Evolutionary conservation across 257 asterid genomes (phyloP).

Genomic region (Knoxia roxburghii): DNA sequence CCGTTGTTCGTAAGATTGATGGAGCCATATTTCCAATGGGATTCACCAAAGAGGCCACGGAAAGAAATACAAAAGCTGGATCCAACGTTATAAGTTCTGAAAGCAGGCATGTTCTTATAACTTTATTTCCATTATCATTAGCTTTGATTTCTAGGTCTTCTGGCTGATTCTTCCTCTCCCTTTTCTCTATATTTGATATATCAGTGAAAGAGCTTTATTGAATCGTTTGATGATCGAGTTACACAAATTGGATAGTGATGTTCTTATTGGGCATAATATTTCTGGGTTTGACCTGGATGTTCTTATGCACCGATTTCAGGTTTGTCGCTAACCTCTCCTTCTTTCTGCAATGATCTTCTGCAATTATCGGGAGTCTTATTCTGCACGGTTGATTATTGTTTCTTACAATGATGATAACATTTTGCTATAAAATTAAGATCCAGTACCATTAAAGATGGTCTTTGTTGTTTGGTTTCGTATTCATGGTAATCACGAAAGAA

Average conservation of each 20-base stretch:
- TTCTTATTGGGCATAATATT: constrained; percentile 91
- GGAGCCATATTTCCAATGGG: constrained; percentile 94
- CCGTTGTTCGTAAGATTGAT: constrained; percentile 84
- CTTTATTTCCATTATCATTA: not conserved
- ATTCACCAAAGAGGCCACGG: constrained; percentile 69
- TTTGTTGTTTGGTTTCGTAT: not conserved
- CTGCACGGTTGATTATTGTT: not conserved
- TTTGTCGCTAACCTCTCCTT: constrained; percentile 17
- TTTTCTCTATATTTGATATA: constrained; percentile 14
- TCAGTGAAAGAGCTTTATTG: constrained; percentile 94
- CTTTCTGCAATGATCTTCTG: not conserved
- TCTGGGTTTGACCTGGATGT: constrained; percentile 98
- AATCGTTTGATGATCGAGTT: constrained; percentile 86
- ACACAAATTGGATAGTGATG: constrained; percentile 85
- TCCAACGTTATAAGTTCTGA: constrained; percentile 60
- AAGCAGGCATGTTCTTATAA: constrained; percentile 53
- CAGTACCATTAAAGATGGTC: not conserved
- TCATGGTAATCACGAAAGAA: not conserved
- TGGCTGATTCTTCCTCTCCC: constrained; percentile 7
- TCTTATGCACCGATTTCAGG: constrained; percentile 98
- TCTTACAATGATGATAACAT: not conserved
- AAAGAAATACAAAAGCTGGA: constrained; percentile 78
- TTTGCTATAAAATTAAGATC: not conserved
- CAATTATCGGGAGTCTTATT: not conserved
- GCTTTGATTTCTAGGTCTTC: constrained; percentile 19